phyloP scores from a whole-genome alignment of 108 stramenopile species.

The Heterococcus sp. region DNA sequence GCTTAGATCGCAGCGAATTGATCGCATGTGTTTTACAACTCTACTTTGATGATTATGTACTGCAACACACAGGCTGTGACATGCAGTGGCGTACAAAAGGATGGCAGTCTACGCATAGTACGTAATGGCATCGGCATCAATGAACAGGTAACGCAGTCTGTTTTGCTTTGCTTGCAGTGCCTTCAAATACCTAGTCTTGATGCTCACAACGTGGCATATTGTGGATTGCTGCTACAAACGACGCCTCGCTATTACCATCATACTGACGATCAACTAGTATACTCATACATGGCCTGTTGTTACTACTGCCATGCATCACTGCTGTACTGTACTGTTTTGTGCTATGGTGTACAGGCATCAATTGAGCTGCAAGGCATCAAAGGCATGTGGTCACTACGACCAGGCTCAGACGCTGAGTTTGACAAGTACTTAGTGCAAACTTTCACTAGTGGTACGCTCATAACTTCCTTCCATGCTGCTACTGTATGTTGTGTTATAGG shows the following conservation, averaged over 20 bases:
- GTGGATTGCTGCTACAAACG: no score
- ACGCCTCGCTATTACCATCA: no score
- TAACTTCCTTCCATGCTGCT: no score
- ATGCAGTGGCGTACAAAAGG: slow-evolving; percentile 76
- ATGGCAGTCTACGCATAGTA: slow-evolving; percentile 83
- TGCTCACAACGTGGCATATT: no score
- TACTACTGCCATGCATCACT: no score
- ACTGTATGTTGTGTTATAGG: no score
- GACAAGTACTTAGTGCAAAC: slow-evolving; percentile 87
- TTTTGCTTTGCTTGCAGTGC: no score
- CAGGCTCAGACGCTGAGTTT: slow-evolving; percentile 54
- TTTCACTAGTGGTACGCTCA: slow-evolving; percentile 67
- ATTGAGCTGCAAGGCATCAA: slow-evolving; percentile 90
- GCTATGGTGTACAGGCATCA: slow-evolving; percentile 59
- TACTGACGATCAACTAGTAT: no score
- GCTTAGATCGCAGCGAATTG: no score
- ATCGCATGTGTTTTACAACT: not conserved
- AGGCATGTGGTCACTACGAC: slow-evolving; percentile 83
- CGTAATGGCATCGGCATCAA: slow-evolving; percentile 94
- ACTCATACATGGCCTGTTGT: no score
- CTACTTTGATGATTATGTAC: not conserved
- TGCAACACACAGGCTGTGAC: slow-evolving; percentile 73
- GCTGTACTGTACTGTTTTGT: no score
- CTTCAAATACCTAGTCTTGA: no score
- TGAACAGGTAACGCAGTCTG: slow-evolving; percentile 40